Percentiles rank a stretch among this genome's conserved stretches.
Evolutionary conservation across 1,139 yeast species (phyloP).

Genomic region (Cylindricascospora bacillispora): DNA sequence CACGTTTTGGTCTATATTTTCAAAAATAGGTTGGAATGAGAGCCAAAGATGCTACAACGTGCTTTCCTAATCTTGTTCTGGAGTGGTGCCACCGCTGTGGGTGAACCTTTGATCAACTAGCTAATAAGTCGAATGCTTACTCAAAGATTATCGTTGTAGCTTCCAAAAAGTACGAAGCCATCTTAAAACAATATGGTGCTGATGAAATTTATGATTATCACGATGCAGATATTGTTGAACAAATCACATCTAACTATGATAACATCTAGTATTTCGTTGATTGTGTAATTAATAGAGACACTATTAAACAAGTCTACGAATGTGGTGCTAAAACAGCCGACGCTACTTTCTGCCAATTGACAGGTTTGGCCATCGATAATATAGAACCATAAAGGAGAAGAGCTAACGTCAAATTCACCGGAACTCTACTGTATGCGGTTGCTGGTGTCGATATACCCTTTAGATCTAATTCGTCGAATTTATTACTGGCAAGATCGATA

Average conservation of each 20-base stretch:
- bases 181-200: slow-evolving; percentile 36
- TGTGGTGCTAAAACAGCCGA: slow-evolving; percentile 28
- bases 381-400: slow-evolving; percentile 8
- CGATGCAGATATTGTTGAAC: slow-evolving; percentile 36
- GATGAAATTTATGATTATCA: slow-evolving; percentile 46
- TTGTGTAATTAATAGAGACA: slow-evolving; percentile 32
- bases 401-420: slow-evolving; percentile 7
- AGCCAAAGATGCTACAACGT: slow-evolving; percentile 14
- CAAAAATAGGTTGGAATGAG: slow-evolving; percentile 11
- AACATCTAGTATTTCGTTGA: slow-evolving; percentile 28
- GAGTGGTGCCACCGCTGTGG: slow-evolving; percentile 46
- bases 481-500: slow-evolving; percentile 6
- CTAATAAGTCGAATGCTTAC: slow-evolving; percentile 28
- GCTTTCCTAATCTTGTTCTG: slow-evolving; percentile 31
- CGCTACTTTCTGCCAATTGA: slow-evolving; percentile 14
- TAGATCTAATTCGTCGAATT: slow-evolving; percentile 9
- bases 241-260: slow-evolving; percentile 37
- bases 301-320: slow-evolving; percentile 32
- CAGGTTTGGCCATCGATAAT: slow-evolving; percentile 4
- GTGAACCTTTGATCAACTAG: slow-evolving; percentile 33
- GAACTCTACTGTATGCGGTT: slow-evolving; percentile 6
- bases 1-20: slow-evolving; percentile 12
- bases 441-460: slow-evolving; percentile 10
- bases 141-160: slow-evolving; percentile 36
- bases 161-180: slow-evolving; percentile 29